Percentiles rank a stretch among this genome's conserved stretches.
Conservation (phyloP, 1,284 basidiomycete species). For the Trametes hirsuta region DNA sequence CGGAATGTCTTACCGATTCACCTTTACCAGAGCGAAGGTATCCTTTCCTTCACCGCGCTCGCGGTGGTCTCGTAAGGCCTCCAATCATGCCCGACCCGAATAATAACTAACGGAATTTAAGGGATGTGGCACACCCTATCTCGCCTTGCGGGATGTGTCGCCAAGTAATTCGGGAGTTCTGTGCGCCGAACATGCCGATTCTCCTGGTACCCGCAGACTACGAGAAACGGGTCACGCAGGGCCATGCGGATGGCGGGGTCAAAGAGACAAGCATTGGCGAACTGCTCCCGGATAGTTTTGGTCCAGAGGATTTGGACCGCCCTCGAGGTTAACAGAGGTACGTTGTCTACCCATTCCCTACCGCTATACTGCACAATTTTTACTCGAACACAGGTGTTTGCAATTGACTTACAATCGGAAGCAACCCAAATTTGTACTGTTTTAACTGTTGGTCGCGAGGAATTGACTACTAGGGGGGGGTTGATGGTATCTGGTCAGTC, state of each 20-base stretch:
- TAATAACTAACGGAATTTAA: slow-evolving; percentile 27
- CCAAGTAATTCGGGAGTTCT: slow-evolving; percentile 91
- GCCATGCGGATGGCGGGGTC: slow-evolving; percentile 51
- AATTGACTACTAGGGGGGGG: too few species aligned
- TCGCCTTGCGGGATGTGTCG: slow-evolving; percentile 93
- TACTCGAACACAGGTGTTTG: too few species aligned
- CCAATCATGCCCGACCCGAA: background rate
- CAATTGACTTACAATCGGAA: too few species aligned
- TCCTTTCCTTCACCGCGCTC: slow-evolving; percentile 65
- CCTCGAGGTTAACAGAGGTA: slow-evolving; percentile 38
- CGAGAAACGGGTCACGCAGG: slow-evolving; percentile 39
- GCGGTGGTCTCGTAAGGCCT: slow-evolving; percentile 68
- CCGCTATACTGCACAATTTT: background rate
- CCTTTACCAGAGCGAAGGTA: slow-evolving; percentile 72
- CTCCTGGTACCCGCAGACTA: slow-evolving; percentile 79
- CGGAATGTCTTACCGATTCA: background rate
- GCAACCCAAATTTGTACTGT: too few species aligned
- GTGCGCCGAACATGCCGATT: slow-evolving; percentile 74
- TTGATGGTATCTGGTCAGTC: too few species aligned
- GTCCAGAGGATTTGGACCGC: slow-evolving; percentile 74
- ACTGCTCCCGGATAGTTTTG: slow-evolving; percentile 87
- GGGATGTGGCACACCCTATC: slow-evolving; percentile 65
- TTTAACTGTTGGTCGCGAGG: too few species aligned
- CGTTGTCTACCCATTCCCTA: background rate
- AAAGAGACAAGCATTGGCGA: slow-evolving; percentile 72